Percentiles rank a stretch among this genome's conserved stretches.
Evolutionary conservation across 1,284 basidiomycete genomes (phyloP).

Genomic region (Fomitopsis betulina): DNA sequence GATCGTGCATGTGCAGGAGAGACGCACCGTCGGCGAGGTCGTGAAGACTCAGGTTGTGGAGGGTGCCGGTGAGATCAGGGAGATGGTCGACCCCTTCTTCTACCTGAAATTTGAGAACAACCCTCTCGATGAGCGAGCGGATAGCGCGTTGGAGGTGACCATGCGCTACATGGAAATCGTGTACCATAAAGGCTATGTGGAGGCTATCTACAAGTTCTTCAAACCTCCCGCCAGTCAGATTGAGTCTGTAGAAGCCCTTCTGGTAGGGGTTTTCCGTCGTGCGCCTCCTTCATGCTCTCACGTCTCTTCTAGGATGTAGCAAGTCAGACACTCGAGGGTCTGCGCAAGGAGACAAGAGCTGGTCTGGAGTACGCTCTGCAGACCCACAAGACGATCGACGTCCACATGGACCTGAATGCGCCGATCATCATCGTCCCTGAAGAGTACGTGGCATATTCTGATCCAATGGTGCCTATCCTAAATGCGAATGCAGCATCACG

Average conservation of each 20-base stretch:
- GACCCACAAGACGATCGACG: slow-evolving; percentile 92
- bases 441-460: slow-evolving; percentile 47
- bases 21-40: slow-evolving; percentile 18
- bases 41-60: slow-evolving; percentile 23
- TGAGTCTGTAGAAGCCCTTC: slow-evolving; percentile 88
- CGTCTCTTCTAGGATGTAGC: slow-evolving; percentile 72
- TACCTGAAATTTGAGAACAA: slow-evolving; percentile 91
- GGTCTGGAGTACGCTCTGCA: slow-evolving; percentile 93
- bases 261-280: slow-evolving; percentile 44
- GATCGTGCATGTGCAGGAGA: slow-evolving; percentile 89
- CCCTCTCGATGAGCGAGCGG: slow-evolving; percentile 90
- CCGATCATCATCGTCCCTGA: slow-evolving; percentile 98
- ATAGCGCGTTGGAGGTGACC: slow-evolving; percentile 85
- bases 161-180: slow-evolving; percentile 99
- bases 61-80: slow-evolving; percentile 26
- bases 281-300: slow-evolving; percentile 6
- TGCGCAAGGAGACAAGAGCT: slow-evolving; percentile 93
- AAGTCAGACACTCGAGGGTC: slow-evolving; percentile 90
- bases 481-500: slow-evolving; percentile 52
- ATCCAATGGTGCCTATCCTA: background rate
- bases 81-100: slow-evolving; percentile 79
- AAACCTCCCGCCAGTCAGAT: slow-evolving; percentile 93
- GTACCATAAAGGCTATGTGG: slow-evolving; percentile 93
- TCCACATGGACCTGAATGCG: slow-evolving; percentile 95
- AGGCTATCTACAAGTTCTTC: slow-evolving; percentile 91